These are phyloP conservation scores for Nitzschia palea DNA, from an alignment of 108 stramenopile genomes.

Conservation along the genomic window DNA sequence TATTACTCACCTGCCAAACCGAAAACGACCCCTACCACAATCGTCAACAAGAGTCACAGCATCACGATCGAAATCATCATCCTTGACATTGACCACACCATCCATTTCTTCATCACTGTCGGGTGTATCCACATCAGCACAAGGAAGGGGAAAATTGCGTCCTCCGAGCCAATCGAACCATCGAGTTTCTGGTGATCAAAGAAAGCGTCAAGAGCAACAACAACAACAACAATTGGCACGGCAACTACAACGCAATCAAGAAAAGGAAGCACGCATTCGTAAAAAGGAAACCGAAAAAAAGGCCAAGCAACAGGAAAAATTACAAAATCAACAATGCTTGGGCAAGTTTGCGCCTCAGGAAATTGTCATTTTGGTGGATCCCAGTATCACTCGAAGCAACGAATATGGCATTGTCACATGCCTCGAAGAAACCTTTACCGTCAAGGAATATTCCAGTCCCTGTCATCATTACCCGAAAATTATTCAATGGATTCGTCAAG, in stretches of 20 bases:
- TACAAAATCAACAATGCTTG: constrained; percentile 28
- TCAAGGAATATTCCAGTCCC: neutral
- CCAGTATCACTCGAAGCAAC: constrained; percentile 8
- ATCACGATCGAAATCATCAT: no score
- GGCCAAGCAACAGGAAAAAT: constrained; percentile 29
- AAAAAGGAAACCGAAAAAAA: constrained; percentile 25
- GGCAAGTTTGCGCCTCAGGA: constrained; percentile 54
- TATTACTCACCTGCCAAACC: no score
- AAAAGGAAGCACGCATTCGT: constrained; percentile 22
- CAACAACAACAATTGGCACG: constrained; percentile 17
- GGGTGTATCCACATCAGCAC: neutral
- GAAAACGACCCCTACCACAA: no score
- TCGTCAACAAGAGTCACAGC: no score
- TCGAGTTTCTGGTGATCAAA: no score
- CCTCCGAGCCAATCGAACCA: neutral
- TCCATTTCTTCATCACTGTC: no score
- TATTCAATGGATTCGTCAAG: constrained; percentile 54
- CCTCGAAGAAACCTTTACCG: constrained; percentile 20
- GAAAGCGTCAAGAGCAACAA: constrained; percentile 5
- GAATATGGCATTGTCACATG: constrained; percentile 9
- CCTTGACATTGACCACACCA: no score
- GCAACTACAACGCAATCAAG: constrained; percentile 21
- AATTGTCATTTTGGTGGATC: constrained; percentile 51
- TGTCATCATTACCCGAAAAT: constrained; percentile 3
- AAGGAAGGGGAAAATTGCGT: neutral